A percentile compares a stretch with the other conserved stretches of the same genome.
phyloP scores from a whole-genome alignment of 179 eudicot species.

The Silene noctiflora region DNA sequence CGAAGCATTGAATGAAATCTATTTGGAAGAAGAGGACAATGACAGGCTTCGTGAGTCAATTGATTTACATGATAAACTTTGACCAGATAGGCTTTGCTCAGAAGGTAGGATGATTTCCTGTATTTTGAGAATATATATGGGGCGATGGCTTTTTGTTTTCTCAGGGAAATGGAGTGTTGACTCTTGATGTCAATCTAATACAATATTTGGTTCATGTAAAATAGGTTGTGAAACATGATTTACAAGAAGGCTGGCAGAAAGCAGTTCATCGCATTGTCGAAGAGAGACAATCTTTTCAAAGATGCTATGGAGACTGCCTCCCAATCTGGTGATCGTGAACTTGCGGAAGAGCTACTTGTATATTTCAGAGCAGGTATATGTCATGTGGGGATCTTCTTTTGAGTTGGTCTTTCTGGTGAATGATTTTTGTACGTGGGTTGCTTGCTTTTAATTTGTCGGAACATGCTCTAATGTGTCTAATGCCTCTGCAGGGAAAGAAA shows the following conservation, averaged over 20 bases:
- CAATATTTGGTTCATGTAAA: conserved; percentile 2
- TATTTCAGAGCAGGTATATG: conserved; percentile 77
- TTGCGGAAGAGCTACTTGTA: conserved; percentile 88
- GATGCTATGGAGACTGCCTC: conserved; percentile 96
- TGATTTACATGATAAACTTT: conserved; percentile 90
- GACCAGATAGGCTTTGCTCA: conserved; percentile 98
- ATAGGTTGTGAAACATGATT: conserved; percentile 90
- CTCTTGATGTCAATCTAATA: neutral
- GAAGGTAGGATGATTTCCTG: conserved; percentile 43
- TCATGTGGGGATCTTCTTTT: too few relatives aligned
- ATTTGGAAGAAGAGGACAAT: conserved; percentile 93
- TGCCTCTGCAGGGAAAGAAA: conserved; percentile 47
- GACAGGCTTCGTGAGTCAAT: conserved; percentile 86
- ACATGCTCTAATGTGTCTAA: too few relatives aligned
- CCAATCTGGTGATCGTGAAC: conserved; percentile 92
- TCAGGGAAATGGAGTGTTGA: neutral
- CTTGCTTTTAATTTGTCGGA: too few relatives aligned
- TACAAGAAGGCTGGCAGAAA: conserved; percentile 94
- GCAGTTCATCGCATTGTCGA: conserved; percentile 84
- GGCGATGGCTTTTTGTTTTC: neutral
- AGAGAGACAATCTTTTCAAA: conserved; percentile 76
- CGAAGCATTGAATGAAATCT: conserved; percentile 89
- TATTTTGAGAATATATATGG: neutral
- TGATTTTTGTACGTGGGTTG: too few relatives aligned
- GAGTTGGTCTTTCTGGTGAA: too few relatives aligned